Conservation (phyloP, 1,139 yeast genomes). For the Saccharomyces hybrid region DNA sequence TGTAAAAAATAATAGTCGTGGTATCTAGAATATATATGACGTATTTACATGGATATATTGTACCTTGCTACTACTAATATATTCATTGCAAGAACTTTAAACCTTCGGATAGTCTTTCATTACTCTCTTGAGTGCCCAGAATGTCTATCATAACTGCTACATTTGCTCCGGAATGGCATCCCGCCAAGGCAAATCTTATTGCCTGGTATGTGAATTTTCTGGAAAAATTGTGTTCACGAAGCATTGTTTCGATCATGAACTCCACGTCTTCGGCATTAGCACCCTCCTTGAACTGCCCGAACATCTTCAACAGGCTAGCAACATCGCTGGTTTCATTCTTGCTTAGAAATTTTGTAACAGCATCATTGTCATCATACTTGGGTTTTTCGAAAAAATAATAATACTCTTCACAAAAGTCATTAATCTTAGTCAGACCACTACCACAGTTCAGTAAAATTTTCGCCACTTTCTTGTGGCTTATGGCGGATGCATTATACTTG, state of each 20-base stretch:
- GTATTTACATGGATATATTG: neutral
- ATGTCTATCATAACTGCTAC: conserved; percentile 53
- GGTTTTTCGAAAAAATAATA: conserved; percentile 45
- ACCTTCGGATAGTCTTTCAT: conserved; percentile 27
- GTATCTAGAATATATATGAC: neutral
- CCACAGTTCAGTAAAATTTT: conserved; percentile 25
- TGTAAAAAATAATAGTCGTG: neutral
- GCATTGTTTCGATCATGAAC: conserved; percentile 11
- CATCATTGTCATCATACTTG: conserved; percentile 24
- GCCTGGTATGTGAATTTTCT: conserved; percentile 53
- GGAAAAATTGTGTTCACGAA: conserved; percentile 16
- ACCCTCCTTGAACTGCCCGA: conserved; percentile 7
- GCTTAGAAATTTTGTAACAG: conserved; percentile 18
- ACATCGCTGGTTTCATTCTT: conserved; percentile 12
- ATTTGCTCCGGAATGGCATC: conserved; percentile 62
- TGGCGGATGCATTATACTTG: neutral
- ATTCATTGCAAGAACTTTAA: neutral
- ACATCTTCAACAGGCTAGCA: conserved; percentile 13
- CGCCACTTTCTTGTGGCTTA: conserved; percentile 12
- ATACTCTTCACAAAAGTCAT: conserved; percentile 43
- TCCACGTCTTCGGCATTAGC: conserved; percentile 23
- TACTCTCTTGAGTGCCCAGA: conserved; percentile 45
- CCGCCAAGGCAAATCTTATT: conserved; percentile 66
- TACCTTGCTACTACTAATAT: neutral
- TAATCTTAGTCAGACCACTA: conserved; percentile 40